These are phyloP conservation scores for Turnera subulata DNA, from an alignment of 345 rosid species.

Conservation along the genomic window DNA sequence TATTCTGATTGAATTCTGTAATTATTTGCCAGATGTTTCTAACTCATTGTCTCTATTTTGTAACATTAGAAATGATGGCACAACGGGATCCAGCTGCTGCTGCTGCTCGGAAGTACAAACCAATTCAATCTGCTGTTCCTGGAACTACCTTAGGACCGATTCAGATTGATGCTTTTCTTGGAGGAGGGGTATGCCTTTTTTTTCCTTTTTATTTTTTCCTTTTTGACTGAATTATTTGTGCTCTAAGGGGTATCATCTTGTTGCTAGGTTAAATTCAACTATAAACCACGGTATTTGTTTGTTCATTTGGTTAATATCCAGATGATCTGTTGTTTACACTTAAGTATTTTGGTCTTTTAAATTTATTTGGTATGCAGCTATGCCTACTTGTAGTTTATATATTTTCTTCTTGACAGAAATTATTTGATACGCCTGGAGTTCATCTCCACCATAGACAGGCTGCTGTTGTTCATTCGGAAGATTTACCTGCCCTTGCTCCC, in stretches of 20 bases:
- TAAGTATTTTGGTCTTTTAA: conserved; percentile 1
- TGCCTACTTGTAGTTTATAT: background rate
- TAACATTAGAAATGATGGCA: conserved; percentile 61
- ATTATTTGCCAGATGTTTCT: conserved; percentile 5
- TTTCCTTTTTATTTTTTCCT: too few relatives aligned
- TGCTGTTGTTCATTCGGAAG: conserved; percentile 87
- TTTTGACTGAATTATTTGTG: conserved; percentile 9
- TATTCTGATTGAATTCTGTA: background rate
- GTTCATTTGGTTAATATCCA: background rate
- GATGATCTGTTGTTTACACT: conserved; percentile 1
- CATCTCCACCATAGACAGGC: conserved; percentile 98
- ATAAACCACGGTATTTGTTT: background rate
- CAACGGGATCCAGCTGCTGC: conserved; percentile 91
- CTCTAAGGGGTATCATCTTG: conserved; percentile 4
- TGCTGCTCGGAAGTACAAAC: conserved; percentile 79
- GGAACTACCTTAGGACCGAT: conserved; percentile 96
- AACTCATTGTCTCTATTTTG: background rate
- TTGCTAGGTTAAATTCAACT: too few relatives aligned
- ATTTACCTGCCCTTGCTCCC: conserved; percentile 91
- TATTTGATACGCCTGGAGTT: conserved; percentile 91
- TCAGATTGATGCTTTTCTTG: conserved; percentile 84
- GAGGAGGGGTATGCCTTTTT: conserved; percentile 70
- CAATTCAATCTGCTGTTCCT: conserved; percentile 96
- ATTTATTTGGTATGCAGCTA: background rate
- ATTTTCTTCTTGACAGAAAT: conserved; percentile 43